Percentiles rank a stretch among this genome's conserved stretches.
These are phyloP conservation scores for Ceratobasidium sp. DNA, from an alignment of 1,284 basidiomycete genomes.

Conservation along the genomic window DNA sequence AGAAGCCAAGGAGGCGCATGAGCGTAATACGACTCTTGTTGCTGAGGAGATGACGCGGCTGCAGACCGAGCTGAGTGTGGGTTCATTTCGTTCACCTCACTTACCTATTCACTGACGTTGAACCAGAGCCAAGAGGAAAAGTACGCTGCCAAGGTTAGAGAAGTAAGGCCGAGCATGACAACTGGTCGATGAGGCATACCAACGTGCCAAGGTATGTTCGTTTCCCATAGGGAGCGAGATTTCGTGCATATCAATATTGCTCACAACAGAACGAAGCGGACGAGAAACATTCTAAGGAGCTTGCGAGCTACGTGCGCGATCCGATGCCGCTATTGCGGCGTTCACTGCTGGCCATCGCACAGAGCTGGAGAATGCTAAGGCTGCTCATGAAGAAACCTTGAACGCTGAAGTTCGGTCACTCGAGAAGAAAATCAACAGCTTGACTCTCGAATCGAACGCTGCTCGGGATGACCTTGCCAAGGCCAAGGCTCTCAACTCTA, in stretches of 20 bases:
- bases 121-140: conserved; percentile 69
- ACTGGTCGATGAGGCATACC: conserved; percentile 73
- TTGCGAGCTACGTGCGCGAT: conserved; percentile 72
- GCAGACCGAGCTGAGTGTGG: conserved; percentile 67
- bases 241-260: background rate
- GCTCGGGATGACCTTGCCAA: conserved; percentile 81
- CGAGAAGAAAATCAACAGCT: conserved; percentile 68
- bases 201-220: conserved; percentile 71
- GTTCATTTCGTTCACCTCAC: conserved; percentile 43
- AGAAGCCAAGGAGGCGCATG: conserved; percentile 48
- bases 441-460: conserved; percentile 75
- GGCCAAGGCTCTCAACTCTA: conserved; percentile 65
- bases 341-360: conserved; percentile 67
- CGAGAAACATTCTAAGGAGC: conserved; percentile 68
- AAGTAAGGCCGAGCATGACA: conserved; percentile 72
- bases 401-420: conserved; percentile 63
- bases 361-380: conserved; percentile 64
- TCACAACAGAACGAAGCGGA: conserved; percentile 67
- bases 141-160: conserved; percentile 70
- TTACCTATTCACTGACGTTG: conserved; percentile 10
- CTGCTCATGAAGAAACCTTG: conserved; percentile 65
- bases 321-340: conserved; percentile 70
- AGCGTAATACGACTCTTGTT: conserved; percentile 62
- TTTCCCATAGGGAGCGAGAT: conserved; percentile 27
- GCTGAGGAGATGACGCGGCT: conserved; percentile 63